Percentiles rank a stretch among this genome's conserved stretches.
phyloP scores from a whole-genome alignment of 306 rosid genomes.

The Gastrolobium villosum region DNA sequence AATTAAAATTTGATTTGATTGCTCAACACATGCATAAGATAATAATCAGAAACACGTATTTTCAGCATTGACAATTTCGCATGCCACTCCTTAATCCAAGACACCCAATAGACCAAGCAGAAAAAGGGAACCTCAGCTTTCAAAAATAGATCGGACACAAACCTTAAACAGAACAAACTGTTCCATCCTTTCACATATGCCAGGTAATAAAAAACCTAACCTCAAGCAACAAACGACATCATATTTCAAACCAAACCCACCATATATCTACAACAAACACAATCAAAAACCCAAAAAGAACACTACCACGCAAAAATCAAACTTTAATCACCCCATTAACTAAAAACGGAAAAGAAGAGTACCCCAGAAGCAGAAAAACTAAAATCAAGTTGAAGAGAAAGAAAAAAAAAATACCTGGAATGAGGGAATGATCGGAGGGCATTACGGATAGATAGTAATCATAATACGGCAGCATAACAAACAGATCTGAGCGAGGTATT shows the following conservation, averaged over 20 bases:
- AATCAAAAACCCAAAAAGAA: conserved; percentile 19
- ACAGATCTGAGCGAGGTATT: too few relatives aligned
- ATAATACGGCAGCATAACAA: too few relatives aligned
- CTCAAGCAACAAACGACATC: conserved; percentile 29
- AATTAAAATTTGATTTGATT: background rate
- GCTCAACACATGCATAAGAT: background rate
- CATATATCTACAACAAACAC: conserved; percentile 45
- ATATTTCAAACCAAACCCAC: conserved; percentile 27
- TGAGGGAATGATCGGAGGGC: conserved; percentile 45
- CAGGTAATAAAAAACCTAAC: conserved; percentile 49
- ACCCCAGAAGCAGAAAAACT: background rate
- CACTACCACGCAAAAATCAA: background rate
- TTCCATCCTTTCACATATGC: conserved; percentile 27
- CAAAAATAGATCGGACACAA: conserved; percentile 23
- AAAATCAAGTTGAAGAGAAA: background rate
- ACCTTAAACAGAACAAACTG: conserved; percentile 37
- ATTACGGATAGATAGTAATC: too few relatives aligned
- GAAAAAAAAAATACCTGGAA: conserved; percentile 42
- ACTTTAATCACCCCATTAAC: background rate
- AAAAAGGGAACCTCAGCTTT: background rate
- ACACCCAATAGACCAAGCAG: background rate
- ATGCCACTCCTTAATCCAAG: conserved; percentile 7
- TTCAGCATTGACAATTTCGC: conserved; percentile 15
- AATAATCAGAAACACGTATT: background rate
- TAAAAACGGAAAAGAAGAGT: background rate